Evolutionary conservation across 1,139 yeast species (phyloP).

Genomic region (Meyerozyma smithsonii): DNA sequence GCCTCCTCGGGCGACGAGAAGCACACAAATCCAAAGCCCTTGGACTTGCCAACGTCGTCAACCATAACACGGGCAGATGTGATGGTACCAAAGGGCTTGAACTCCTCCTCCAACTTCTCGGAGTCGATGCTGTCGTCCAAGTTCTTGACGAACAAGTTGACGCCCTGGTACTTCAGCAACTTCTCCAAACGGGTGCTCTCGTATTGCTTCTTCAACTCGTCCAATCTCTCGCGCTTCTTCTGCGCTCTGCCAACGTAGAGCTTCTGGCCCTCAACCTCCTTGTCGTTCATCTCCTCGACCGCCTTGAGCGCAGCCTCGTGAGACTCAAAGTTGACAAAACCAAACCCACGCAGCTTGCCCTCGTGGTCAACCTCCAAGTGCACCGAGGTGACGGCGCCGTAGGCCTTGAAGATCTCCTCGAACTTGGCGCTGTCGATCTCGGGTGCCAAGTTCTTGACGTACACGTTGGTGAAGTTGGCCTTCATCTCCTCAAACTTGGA

Average conservation of each 20-base stretch:
- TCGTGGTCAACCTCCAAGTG: constrained; percentile 78
- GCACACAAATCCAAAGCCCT: constrained; percentile 98
- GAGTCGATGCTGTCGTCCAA: constrained; percentile 91
- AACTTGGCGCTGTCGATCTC: constrained; percentile 74
- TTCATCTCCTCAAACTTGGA: constrained; percentile 88
- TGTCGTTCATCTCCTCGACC: constrained; percentile 87
- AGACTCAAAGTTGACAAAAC: constrained; percentile 84
- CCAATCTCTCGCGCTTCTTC: constrained; percentile 97
- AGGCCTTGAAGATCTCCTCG: constrained; percentile 64
- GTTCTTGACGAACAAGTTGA: constrained; percentile 94
- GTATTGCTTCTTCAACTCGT: constrained; percentile 92
- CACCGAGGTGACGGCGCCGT: constrained; percentile 82
- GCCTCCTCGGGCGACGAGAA: constrained; percentile 99
- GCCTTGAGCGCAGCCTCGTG: constrained; percentile 91
- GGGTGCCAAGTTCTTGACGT: constrained; percentile 80
- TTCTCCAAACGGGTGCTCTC: constrained; percentile 92
- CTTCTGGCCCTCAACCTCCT: constrained; percentile 78
- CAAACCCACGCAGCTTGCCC: constrained; percentile 93
- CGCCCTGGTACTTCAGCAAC: constrained; percentile 94
- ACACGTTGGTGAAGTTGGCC: constrained; percentile 93
- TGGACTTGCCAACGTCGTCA: constrained; percentile 91
- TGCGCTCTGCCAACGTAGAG: constrained; percentile 98
- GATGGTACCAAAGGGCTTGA: constrained; percentile 89
- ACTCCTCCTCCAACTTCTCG: constrained; percentile 87
- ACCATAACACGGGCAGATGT: constrained; percentile 97